phyloP scores from a whole-genome alignment of 1,284 basidiomycete species.

The Irpex sp. region DNA sequence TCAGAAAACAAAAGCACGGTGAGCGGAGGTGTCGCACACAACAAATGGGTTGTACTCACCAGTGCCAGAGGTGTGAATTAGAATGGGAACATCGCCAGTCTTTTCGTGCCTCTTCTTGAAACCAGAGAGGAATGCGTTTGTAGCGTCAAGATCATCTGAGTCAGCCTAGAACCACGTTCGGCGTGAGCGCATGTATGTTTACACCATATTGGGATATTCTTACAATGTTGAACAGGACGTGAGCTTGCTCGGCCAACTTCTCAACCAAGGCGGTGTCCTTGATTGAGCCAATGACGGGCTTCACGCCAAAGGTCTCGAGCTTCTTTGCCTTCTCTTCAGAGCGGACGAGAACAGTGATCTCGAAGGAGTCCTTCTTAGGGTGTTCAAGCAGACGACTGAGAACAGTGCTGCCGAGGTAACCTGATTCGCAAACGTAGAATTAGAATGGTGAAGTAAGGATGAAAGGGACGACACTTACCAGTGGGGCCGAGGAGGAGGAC shows the following conservation, averaged over 20 bases:
- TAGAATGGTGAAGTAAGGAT: too few species aligned
- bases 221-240: constrained; percentile 17
- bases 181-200: background rate
- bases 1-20: background rate
- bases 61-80: background rate
- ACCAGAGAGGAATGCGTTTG: background rate
- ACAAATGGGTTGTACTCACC: background rate
- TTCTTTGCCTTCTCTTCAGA: constrained; percentile 19
- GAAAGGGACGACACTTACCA: too few species aligned
- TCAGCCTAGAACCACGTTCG: background rate
- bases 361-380: constrained; percentile 16
- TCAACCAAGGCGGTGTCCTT: constrained; percentile 16
- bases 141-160: background rate
- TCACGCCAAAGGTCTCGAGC: constrained; percentile 20
- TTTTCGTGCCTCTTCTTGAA: background rate
- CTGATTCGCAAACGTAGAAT: constrained; percentile 5
- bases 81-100: background rate
- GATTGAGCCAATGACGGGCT: constrained; percentile 20
- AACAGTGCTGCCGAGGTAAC: constrained; percentile 25
- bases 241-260: constrained; percentile 12
- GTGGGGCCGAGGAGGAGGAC: too few species aligned
- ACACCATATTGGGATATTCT: background rate
- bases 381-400: constrained; percentile 21
- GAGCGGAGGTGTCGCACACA: too few species aligned
- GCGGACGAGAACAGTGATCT: constrained; percentile 23